These are phyloP conservation scores for Neonectria coccinea DNA, from an alignment of 2,329 filamentous ascomycete genomes.

Conservation along the genomic window DNA sequence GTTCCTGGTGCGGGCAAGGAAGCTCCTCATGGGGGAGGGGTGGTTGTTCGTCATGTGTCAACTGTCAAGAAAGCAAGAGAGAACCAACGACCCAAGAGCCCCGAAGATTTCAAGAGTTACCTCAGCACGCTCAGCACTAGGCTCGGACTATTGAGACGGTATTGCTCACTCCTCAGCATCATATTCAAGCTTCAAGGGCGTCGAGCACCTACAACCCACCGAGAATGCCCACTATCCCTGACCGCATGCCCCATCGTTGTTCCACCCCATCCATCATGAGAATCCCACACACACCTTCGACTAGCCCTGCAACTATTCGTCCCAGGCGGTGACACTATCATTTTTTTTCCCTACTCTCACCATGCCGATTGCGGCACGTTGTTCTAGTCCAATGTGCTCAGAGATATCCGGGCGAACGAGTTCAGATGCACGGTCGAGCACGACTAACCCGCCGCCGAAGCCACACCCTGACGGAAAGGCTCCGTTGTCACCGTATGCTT, in stretches of 20 bases:
- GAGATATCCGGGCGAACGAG: conserved; percentile 9
- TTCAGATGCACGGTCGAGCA: neutral
- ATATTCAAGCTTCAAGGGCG: neutral
- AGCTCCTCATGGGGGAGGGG: conserved; percentile 20
- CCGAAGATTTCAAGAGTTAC: neutral
- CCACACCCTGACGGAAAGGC: neutral
- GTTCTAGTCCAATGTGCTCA: neutral
- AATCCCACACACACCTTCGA: conserved; percentile 20
- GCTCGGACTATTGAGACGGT: conserved; percentile 18
- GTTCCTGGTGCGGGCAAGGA: conserved; percentile 35
- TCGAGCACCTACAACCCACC: conserved; percentile 2
- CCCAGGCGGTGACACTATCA: conserved; percentile 29
- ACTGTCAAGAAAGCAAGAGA: conserved; percentile 12
- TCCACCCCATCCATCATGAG: conserved; percentile 23
- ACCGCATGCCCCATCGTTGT: conserved; percentile 23
- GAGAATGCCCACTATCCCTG: conserved; percentile 19
- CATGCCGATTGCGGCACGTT: conserved; percentile 11
- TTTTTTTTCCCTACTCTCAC: conserved; percentile 7
- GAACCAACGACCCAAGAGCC: conserved; percentile 1
- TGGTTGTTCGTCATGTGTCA: conserved; percentile 5
- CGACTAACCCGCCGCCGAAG: neutral
- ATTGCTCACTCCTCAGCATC: conserved; percentile 3
- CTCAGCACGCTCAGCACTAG: conserved; percentile 17
- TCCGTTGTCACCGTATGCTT: conserved; percentile 13
- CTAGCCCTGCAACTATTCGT: conserved; percentile 22